A percentile compares a stretch with the other conserved stretches of the same genome.
These are phyloP conservation scores for Coprinellus micaceus DNA, from an alignment of 768 basidiomycete species.

Conservation along the genomic window DNA sequence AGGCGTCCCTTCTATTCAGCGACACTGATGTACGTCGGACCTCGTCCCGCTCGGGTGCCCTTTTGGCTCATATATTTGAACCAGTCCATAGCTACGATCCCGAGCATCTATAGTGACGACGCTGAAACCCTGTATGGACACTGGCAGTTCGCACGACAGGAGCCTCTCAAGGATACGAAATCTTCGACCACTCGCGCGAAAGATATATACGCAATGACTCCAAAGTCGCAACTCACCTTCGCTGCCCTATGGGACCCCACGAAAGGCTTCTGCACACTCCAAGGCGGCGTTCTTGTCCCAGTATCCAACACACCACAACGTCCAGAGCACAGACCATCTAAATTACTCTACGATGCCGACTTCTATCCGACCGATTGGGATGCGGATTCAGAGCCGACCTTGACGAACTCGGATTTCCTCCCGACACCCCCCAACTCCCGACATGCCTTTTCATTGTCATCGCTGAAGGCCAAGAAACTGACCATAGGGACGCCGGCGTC, in stretches of 20 bases:
- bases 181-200: too few relatives aligned
- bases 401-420: background rate
- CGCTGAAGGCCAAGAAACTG: too few relatives aligned
- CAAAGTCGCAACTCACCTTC: slow-evolving; percentile 8
- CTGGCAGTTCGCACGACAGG: background rate
- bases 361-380: background rate
- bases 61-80: too few relatives aligned
- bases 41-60: background rate
- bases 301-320: background rate
- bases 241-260: slow-evolving; percentile 11
- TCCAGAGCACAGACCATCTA: background rate
- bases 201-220: slow-evolving; percentile 1
- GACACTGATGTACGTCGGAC: slow-evolving; percentile 5
- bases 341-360: background rate
- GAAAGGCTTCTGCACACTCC: slow-evolving; percentile 8
- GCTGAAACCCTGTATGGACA: background rate
- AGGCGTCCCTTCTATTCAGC: slow-evolving; percentile 8
- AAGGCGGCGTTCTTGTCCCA: slow-evolving; percentile 3
- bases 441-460: too few relatives aligned
- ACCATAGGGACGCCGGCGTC: too few relatives aligned
- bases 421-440: background rate
- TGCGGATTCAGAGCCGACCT: background rate
- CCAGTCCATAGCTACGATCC: background rate
- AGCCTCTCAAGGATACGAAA: background rate
- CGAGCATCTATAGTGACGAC: slow-evolving; percentile 1